phyloP scores from a whole-genome alignment of 768 basidiomycete genomes.

The Lepiota venenata region DNA sequence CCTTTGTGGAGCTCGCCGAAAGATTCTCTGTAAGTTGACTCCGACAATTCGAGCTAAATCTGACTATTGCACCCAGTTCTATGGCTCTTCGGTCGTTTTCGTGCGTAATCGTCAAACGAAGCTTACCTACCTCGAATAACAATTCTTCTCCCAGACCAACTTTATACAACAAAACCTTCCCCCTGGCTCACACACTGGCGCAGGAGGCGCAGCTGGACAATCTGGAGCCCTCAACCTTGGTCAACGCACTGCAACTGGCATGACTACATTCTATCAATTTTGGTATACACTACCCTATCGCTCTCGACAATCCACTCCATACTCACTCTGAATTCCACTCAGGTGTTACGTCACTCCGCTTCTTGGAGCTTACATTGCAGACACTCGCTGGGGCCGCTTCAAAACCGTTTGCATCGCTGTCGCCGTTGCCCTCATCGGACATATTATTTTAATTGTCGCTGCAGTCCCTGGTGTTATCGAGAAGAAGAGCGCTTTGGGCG shows the following conservation, averaged over 20 bases:
- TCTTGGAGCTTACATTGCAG: slow-evolving; percentile 63
- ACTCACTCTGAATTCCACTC: slow-evolving; percentile 10
- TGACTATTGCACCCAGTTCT: slow-evolving; percentile 26
- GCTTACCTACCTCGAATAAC: too few relatives aligned
- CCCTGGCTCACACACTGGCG: slow-evolving; percentile 60
- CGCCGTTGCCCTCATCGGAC: slow-evolving; percentile 53
- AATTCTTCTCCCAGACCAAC: slow-evolving; percentile 47
- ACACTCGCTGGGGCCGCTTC: slow-evolving; percentile 64
- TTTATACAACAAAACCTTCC: slow-evolving; percentile 75
- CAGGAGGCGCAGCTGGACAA: slow-evolving; percentile 48
- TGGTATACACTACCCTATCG: slow-evolving; percentile 43
- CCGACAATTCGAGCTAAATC: not conserved
- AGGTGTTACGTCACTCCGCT: slow-evolving; percentile 61
- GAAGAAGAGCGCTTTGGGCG: slow-evolving; percentile 43
- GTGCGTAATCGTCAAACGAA: slow-evolving; percentile 22
- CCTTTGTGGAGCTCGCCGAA: slow-evolving; percentile 66
- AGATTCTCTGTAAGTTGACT: slow-evolving; percentile 56
- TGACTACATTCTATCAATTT: slow-evolving; percentile 69
- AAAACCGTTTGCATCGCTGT: slow-evolving; percentile 64
- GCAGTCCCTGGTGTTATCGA: slow-evolving; percentile 66
- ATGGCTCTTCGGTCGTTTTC: slow-evolving; percentile 48
- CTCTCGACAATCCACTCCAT: not conserved
- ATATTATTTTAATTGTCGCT: slow-evolving; percentile 61
- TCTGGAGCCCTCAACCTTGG: slow-evolving; percentile 67
- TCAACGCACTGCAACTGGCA: slow-evolving; percentile 68